A percentile compares a stretch with the other conserved stretches of the same genome.
phyloP scores from a whole-genome alignment of 106 monocot species.

The Dactylorhiza incarnata region DNA sequence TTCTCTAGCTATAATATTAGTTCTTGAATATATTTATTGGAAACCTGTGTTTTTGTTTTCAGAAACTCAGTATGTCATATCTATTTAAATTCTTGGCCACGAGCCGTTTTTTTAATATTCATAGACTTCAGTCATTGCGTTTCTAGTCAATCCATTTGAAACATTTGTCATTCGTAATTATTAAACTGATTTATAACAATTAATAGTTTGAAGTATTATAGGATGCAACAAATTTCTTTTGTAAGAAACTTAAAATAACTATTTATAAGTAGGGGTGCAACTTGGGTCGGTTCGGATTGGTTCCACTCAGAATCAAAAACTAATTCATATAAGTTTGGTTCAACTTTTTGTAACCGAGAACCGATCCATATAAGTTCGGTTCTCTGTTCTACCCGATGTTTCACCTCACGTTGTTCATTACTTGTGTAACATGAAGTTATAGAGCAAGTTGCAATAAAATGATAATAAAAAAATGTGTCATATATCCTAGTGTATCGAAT shows the following conservation, averaged over 20 bases:
- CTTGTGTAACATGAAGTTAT: too few relatives aligned
- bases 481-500: too few relatives aligned
- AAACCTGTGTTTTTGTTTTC: background rate
- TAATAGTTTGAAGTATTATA: background rate
- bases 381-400: too few relatives aligned
- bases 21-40: background rate
- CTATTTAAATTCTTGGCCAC: background rate
- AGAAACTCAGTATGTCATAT: background rate
- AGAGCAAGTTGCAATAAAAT: too few relatives aligned
- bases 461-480: too few relatives aligned
- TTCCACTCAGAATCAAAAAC: too few relatives aligned
- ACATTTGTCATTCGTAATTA: background rate
- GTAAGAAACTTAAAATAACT: background rate
- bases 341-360: too few relatives aligned
- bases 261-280: background rate
- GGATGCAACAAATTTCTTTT: background rate
- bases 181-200: background rate
- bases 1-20: background rate
- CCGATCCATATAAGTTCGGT: too few relatives aligned
- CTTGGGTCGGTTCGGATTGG: too few relatives aligned
- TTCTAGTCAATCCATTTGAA: background rate
- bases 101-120: too few relatives aligned
- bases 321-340: too few relatives aligned
- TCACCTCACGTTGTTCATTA: too few relatives aligned
- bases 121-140: background rate